phyloP scores from a whole-genome alignment of 768 basidiomycete genomes.

The Mycena alexandri region DNA sequence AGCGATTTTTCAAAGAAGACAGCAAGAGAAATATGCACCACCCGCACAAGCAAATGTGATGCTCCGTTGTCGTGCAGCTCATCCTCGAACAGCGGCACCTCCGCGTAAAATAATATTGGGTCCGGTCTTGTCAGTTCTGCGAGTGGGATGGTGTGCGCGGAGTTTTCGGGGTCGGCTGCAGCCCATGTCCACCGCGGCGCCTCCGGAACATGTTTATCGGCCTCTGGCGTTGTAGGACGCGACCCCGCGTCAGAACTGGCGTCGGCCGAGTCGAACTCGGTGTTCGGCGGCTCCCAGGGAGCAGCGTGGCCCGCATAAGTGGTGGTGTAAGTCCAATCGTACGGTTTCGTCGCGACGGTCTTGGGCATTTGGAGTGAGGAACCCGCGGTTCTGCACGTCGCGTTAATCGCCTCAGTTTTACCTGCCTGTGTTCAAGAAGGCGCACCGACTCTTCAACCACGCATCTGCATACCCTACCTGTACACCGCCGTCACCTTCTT shows the following conservation, averaged over 20 bases:
- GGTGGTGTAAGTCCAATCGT: slow-evolving; percentile 99
- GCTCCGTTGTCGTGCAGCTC: slow-evolving; percentile 98
- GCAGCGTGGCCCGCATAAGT: slow-evolving; percentile 76
- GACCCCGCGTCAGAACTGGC: slow-evolving; percentile 29
- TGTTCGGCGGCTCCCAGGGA: slow-evolving; percentile 29
- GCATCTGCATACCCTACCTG: slow-evolving; percentile 95
- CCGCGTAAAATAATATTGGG: slow-evolving; percentile 98
- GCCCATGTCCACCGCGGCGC: slow-evolving; percentile 54
- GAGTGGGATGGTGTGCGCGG: slow-evolving; percentile 80
- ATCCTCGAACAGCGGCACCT: slow-evolving; percentile 94
- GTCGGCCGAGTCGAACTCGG: slow-evolving; percentile 1
- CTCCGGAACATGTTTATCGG: slow-evolving; percentile 2
- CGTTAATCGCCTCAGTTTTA: neutral
- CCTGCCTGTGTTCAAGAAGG: neutral
- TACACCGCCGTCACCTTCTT: slow-evolving; percentile 89
- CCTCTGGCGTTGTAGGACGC: slow-evolving; percentile 19
- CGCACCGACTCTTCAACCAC: slow-evolving; percentile 87
- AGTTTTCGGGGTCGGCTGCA: slow-evolving; percentile 68
- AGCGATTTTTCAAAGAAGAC: slow-evolving; percentile 6
- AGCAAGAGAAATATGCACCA: slow-evolving; percentile 67
- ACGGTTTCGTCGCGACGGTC: slow-evolving; percentile 85
- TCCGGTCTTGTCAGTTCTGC: slow-evolving; percentile 89
- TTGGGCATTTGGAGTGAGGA: slow-evolving; percentile 76
- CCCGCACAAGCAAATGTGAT: slow-evolving; percentile 84
- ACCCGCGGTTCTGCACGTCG: slow-evolving; percentile 66